These are phyloP conservation scores for Amauroascus verrucosus DNA, from an alignment of 2,329 filamentous ascomycete species.

Conservation along the genomic window DNA sequence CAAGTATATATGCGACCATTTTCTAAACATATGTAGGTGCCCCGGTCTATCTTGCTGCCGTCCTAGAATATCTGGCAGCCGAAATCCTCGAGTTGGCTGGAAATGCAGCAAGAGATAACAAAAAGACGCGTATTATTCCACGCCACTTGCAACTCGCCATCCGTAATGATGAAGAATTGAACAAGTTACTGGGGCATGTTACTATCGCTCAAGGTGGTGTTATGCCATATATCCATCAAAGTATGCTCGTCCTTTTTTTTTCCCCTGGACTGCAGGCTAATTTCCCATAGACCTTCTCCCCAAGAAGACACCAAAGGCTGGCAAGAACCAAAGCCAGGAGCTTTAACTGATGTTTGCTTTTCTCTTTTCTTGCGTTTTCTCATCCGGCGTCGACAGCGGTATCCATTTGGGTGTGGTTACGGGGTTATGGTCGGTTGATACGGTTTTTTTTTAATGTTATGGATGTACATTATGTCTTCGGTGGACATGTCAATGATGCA, in stretches of 20 bases:
- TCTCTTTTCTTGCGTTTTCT: slow-evolving; percentile 35
- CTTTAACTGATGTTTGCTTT: slow-evolving; percentile 60
- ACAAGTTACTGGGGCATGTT: slow-evolving; percentile 94
- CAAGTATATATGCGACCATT: background rate
- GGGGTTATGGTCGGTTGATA: slow-evolving; percentile 57
- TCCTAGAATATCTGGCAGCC: slow-evolving; percentile 15
- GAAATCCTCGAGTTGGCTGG: slow-evolving; percentile 29
- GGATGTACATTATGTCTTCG: slow-evolving; percentile 23
- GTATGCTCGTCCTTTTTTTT: slow-evolving; percentile 46
- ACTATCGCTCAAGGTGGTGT: slow-evolving; percentile 97
- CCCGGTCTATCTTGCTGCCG: slow-evolving; percentile 66
- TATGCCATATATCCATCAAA: slow-evolving; percentile 93
- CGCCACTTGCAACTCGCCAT: slow-evolving; percentile 98
- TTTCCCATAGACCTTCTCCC: slow-evolving; percentile 70
- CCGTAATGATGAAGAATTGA: slow-evolving; percentile 98
- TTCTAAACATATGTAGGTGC: slow-evolving; percentile 44
- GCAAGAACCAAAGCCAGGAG: slow-evolving; percentile 89
- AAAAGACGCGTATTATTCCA: slow-evolving; percentile 99
- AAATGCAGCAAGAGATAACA: slow-evolving; percentile 98
- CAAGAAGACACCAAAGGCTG: slow-evolving; percentile 96
- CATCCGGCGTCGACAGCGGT: slow-evolving; percentile 60
- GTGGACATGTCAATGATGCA: slow-evolving; percentile 41
- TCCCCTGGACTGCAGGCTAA: background rate
- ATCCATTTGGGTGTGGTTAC: slow-evolving; percentile 58
- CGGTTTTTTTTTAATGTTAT: slow-evolving; percentile 36